phyloP scores from a whole-genome alignment of 768 basidiomycete species.

The Sistotremastrum suecicum region DNA sequence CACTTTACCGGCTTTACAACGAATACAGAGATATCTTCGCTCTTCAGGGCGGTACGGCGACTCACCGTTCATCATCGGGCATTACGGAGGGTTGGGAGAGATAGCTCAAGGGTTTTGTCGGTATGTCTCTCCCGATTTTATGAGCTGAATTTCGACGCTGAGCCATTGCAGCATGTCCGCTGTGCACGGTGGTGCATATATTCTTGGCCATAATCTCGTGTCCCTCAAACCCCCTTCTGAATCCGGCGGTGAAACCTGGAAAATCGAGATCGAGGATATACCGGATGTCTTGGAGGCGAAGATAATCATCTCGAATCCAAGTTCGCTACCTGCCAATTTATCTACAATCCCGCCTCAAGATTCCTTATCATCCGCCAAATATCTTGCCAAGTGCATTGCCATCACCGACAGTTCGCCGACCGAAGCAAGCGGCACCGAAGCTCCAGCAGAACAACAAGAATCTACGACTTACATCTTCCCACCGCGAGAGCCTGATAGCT shows the following conservation, averaged over 20 bases:
- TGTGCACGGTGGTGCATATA: slow-evolving; percentile 62
- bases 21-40: slow-evolving; percentile 59
- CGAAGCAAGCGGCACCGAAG: slow-evolving; percentile 14
- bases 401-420: slow-evolving; percentile 16
- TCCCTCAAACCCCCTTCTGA: slow-evolving; percentile 13
- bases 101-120: slow-evolving; percentile 72
- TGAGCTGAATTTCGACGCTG: slow-evolving; percentile 12
- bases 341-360: background rate
- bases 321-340: slow-evolving; percentile 11
- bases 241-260: background rate
- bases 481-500: slow-evolving; percentile 61
- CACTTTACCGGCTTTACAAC: slow-evolving; percentile 48
- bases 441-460: slow-evolving; percentile 3
- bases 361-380: slow-evolving; percentile 2
- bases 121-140: slow-evolving; percentile 6
- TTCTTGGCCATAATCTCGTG: slow-evolving; percentile 41
- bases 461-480: slow-evolving; percentile 21
- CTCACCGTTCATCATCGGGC: slow-evolving; percentile 85
- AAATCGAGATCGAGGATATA: slow-evolving; percentile 41
- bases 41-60: slow-evolving; percentile 78
- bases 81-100: slow-evolving; percentile 89
- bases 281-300: slow-evolving; percentile 42
- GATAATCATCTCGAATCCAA: slow-evolving; percentile 37
- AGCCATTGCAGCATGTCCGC: slow-evolving; percentile 58
- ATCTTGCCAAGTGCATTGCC: slow-evolving; percentile 35